These are phyloP conservation scores for Ajuga chamaepitys DNA, from an alignment of 257 asterid species.

Conservation along the genomic window DNA sequence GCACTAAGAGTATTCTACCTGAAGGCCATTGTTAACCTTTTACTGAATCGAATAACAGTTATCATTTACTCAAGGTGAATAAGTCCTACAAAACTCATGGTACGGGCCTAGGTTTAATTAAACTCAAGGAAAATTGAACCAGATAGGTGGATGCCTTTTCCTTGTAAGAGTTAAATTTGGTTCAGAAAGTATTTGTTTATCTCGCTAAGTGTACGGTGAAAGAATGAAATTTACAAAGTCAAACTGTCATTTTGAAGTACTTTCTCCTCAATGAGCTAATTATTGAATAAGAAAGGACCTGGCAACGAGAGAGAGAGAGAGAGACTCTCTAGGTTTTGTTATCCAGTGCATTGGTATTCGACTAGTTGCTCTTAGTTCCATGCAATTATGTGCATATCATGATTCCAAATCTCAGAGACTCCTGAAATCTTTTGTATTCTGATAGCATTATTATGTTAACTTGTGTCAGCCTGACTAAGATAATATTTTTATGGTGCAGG, in stretches of 20 bases:
- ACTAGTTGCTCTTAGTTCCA: background rate
- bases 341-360: background rate
- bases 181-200: background rate
- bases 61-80: background rate
- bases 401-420: background rate
- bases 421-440: background rate
- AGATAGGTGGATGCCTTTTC: background rate
- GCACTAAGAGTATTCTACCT: background rate
- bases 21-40: background rate
- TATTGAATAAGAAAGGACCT: background rate
- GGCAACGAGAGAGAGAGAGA: background rate
- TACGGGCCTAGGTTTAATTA: background rate
- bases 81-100: background rate
- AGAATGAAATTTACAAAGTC: background rate
- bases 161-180: no score
- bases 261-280: background rate
- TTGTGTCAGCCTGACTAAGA: background rate
- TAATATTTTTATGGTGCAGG: slow-evolving; percentile 23
- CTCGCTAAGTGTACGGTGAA: no score
- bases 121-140: background rate
- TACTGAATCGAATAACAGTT: background rate
- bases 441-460: background rate
- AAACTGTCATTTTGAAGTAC: background rate
- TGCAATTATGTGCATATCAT: background rate
- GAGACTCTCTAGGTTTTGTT: background rate